These are phyloP conservation scores for Trichoderma harzianum DNA, from an alignment of 2,329 filamentous ascomycete genomes.

Conservation along the genomic window DNA sequence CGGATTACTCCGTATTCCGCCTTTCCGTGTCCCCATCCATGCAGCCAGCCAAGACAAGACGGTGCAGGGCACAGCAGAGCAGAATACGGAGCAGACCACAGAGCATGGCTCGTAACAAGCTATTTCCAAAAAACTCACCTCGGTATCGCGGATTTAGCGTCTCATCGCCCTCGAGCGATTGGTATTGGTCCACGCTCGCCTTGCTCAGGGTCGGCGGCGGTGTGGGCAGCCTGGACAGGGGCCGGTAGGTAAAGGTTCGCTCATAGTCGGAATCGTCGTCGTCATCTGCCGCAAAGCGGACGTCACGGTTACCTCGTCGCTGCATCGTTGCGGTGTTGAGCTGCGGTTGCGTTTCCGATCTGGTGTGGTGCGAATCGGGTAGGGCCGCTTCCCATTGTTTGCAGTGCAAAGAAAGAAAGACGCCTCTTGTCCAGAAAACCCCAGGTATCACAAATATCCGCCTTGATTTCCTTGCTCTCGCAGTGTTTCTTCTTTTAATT, in stretches of 20 bases:
- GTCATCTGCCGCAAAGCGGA: conserved; percentile 18
- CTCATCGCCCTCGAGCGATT: conserved; percentile 44
- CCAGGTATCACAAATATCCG: neutral
- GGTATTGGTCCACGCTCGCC: conserved; percentile 46
- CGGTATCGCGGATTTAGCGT: conserved; percentile 38
- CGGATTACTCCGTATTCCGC: neutral
- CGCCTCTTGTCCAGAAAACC: neutral
- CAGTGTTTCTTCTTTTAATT: neutral
- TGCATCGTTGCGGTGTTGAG: conserved; percentile 7
- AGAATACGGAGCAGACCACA: neutral
- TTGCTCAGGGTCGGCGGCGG: conserved; percentile 55
- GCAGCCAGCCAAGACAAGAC: neutral
- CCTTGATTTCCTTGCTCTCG: neutral
- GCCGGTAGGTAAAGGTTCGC: conserved; percentile 60
- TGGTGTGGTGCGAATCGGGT: neutral
- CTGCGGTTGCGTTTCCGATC: conserved; percentile 3
- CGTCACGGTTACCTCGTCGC: conserved; percentile 13
- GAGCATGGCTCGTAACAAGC: neutral
- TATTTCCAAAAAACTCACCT: conserved; percentile 31
- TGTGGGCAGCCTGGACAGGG: conserved; percentile 65
- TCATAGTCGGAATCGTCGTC: conserved; percentile 38
- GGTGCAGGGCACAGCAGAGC: neutral
- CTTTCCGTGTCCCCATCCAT: neutral
- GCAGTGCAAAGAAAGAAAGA: neutral
- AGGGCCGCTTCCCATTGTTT: conserved; percentile 16